A percentile compares a stretch with the other conserved stretches of the same genome.
These are phyloP conservation scores for Mollisiaceae sp. DNA, from an alignment of 2,329 filamentous ascomycete species.

Conservation along the genomic window DNA sequence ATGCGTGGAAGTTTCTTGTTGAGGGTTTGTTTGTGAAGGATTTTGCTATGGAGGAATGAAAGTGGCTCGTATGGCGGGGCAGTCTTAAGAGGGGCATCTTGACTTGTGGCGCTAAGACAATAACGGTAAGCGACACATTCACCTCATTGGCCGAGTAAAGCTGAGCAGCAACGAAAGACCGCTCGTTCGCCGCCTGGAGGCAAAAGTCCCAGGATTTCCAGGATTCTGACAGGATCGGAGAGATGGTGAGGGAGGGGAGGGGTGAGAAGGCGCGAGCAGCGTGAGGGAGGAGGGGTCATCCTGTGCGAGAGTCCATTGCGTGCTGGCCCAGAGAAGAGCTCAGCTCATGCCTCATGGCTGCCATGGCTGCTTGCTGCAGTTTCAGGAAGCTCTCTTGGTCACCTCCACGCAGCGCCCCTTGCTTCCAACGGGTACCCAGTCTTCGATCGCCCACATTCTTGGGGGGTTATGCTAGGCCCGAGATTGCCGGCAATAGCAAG, in stretches of 20 bases:
- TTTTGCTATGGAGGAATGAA: slow-evolving; percentile 43
- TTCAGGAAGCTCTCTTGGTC: slow-evolving; percentile 10
- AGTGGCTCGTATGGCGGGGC: slow-evolving; percentile 48
- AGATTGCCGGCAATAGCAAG: background rate
- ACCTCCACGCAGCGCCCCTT: slow-evolving; percentile 10
- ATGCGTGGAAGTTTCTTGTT: slow-evolving; percentile 61
- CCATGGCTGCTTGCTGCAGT: background rate
- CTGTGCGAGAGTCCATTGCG: background rate
- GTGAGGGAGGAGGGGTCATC: slow-evolving; percentile 9
- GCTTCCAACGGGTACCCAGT: slow-evolving; percentile 13
- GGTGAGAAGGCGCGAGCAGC: background rate
- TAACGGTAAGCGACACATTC: slow-evolving; percentile 14
- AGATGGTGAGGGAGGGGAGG: slow-evolving; percentile 5
- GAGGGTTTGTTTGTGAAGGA: slow-evolving; percentile 44
- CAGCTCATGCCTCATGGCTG: slow-evolving; percentile 9
- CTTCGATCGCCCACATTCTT: background rate
- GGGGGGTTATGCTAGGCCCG: background rate
- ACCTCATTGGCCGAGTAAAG: slow-evolving; percentile 2
- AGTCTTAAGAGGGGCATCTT: slow-evolving; percentile 27
- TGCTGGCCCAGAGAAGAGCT: slow-evolving; percentile 2
- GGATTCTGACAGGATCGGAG: slow-evolving; percentile 13
- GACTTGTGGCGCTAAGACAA: slow-evolving; percentile 16
- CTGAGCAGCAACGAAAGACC: background rate
- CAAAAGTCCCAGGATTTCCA: slow-evolving; percentile 2
- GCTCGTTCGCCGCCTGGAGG: background rate